Evolutionary conservation across 257 asterid genomes (phyloP), one percentile per base, ranked within the genome.

Genomic region (Capsicum chinense): DNA sequence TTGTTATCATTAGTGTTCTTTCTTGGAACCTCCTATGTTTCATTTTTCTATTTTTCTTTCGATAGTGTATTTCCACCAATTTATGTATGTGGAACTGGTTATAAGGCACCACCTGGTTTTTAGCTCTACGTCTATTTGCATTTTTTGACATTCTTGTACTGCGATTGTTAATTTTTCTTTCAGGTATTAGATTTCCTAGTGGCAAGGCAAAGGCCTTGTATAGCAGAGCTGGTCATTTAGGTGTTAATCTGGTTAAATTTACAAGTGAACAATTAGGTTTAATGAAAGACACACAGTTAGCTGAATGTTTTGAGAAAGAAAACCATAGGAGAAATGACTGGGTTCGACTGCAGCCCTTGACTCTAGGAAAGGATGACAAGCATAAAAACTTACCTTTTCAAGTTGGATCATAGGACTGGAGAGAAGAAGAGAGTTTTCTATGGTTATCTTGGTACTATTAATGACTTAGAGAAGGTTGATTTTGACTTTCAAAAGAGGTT

Each of bases 151-250:
- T 48, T 44, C 58, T 57, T 39, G 35, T 44, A 26, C 47, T 60
- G 63, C 39, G 17, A 16, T 63, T 52, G 60, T 66, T 83, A 70
- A 88, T 86, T 87, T 83, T 89, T 74, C 85, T 85, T 86, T 81
- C 90, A 93, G 99, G 92, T 91, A 90, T 95, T 64, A 98, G 99
- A 79, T 88, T 88, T 84, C 57, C 83, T 62, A 90, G 91, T 73
- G 98, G 98, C 91, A 97, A 97, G 88, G 86, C 98, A 50, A 95
- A 88, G 93, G 90, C 99, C 82, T 83, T 95, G 88, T 91, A 90
- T 79, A 88, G 92, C 62, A 93, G 93, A 88, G 98, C 91, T 66
- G 99, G 99, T 58, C 97, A 92, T 90, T 87, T 87, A 79, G 99
- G 99, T 76, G 91, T 93, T 82, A 97, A 92, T 50, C 73, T 87